These are phyloP conservation scores for Coelastrella sp. DNA, from an alignment of 139 green algal genomes.

Conservation along the genomic window DNA sequence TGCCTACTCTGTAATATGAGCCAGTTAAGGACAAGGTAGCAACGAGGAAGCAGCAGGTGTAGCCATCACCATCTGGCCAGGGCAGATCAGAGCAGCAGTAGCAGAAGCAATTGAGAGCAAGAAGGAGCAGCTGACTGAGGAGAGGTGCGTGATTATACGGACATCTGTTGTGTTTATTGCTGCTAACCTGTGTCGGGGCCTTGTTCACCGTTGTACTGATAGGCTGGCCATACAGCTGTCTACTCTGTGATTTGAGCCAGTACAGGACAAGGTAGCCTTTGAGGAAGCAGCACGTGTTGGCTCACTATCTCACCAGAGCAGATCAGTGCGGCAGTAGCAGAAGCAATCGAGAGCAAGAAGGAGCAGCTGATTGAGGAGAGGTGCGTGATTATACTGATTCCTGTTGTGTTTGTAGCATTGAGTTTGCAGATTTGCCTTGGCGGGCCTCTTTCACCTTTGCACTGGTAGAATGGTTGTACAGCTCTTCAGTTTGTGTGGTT, in stretches of 20 bases:
- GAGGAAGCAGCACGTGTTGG: conserved; percentile 86
- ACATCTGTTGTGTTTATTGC: neutral
- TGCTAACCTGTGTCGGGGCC: neutral
- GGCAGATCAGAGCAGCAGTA: conserved; percentile 81
- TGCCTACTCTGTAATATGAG: too few relatives aligned
- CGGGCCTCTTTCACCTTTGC: neutral
- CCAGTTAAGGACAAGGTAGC: too few relatives aligned
- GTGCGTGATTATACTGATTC: neutral
- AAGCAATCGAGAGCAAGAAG: conserved; percentile 65
- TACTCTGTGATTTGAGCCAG: conserved; percentile 47
- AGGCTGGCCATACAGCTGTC: too few relatives aligned
- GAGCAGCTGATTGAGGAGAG: conserved; percentile 57
- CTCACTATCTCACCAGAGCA: conserved; percentile 82
- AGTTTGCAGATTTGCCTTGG: neutral
- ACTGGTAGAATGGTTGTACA: neutral
- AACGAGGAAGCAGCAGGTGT: conserved; percentile 86
- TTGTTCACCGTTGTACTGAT: too few relatives aligned
- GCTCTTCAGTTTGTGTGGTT: too few relatives aligned
- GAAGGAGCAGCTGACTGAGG: conserved; percentile 68
- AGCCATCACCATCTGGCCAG: conserved; percentile 80
- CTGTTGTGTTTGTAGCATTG: neutral
- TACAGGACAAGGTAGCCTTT: conserved; percentile 70
- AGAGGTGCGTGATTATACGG: conserved; percentile 64
- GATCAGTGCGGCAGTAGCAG: conserved; percentile 74
- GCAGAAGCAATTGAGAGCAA: conserved; percentile 65